Base-by-base conservation (phyloP, 345 rosid genomes). In the Corchorus capsularis region DNA sequence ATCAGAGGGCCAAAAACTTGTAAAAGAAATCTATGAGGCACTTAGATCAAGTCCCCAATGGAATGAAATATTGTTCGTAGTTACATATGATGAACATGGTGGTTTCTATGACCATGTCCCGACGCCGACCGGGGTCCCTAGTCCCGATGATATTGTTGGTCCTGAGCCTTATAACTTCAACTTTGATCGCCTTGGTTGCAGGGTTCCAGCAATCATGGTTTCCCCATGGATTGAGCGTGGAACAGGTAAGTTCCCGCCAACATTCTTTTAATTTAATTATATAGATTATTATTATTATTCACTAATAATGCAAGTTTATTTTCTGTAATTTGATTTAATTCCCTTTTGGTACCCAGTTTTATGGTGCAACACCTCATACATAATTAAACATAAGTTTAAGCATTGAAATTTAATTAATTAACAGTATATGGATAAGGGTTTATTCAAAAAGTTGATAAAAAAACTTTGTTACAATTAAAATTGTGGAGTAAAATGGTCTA, bases 81-180 rank as follows among this genome's bases (percentile, higher is more conserved):
- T 94, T 43, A 77, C 81, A 19, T 94, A 94, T 45, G 97, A 92
- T 73, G 98, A 92, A 59, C 98, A 94, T 39, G 97, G 98, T 20
- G 98, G 97, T 11, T 92, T 89, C 78, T 94, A 89, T 17, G 98
- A 94, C 74, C 98, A 94, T 70, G 98, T 92, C 52, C 93, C 93
- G 2, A 94, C 97, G 0, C 98, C 98, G 0, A 77, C 62, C 2
- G 96, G 97, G 2, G 90, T 94, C 22, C 98, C 98, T 0, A 94
- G 86, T 70, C 98, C 96, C 0, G 98, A 94, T 41, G 96, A 81
- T 53, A 74, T 94, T 13, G 84, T 85, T 60, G 92, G 96, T 7
- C 88, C 90, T 0, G 83, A 74, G 12, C 94, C 98, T 0, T 90
- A 84, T 60, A 80, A 87, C 53, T 94, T 92, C 75, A 85, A 86